These are phyloP conservation scores for Aspergillus nomiae DNA, from an alignment of 2,329 filamentous ascomycete genomes.

Conservation along the genomic window DNA sequence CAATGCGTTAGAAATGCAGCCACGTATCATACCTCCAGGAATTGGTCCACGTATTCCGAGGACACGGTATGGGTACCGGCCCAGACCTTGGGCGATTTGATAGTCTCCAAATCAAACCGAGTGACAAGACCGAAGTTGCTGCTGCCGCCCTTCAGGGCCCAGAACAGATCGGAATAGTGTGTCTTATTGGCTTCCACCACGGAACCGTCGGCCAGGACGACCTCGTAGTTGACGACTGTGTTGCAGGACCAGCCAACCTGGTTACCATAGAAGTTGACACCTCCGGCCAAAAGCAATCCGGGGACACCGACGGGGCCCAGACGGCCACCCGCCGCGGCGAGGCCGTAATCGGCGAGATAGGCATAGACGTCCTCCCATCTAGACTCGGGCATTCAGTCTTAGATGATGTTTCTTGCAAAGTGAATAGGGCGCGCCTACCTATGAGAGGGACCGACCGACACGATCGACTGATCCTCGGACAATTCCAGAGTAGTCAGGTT, in stretches of 20 bases:
- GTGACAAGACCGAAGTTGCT: slow-evolving; percentile 49
- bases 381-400: background rate
- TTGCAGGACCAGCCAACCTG: slow-evolving; percentile 33
- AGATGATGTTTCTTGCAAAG: background rate
- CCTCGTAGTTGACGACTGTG: slow-evolving; percentile 33
- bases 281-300: slow-evolving; percentile 32
- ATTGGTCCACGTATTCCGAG: slow-evolving; percentile 27
- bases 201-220: slow-evolving; percentile 42
- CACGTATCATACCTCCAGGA: slow-evolving; percentile 23
- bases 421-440: slow-evolving; percentile 18
- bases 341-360: slow-evolving; percentile 22
- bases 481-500: slow-evolving; percentile 31
- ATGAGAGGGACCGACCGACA: slow-evolving; percentile 33
- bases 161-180: slow-evolving; percentile 37
- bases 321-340: slow-evolving; percentile 30
- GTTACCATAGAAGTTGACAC: slow-evolving; percentile 32
- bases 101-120: slow-evolving; percentile 40
- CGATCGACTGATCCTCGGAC: slow-evolving; percentile 28
- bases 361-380: slow-evolving; percentile 41
- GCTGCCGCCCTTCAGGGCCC: slow-evolving; percentile 46
- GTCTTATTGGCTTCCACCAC: slow-evolving; percentile 39
- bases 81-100: slow-evolving; percentile 35
- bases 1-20: background rate
- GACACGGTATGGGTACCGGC: slow-evolving; percentile 32
- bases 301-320: slow-evolving; percentile 33